Conservation (phyloP, 768 basidiomycete species). For the Podaxis rugospora region DNA sequence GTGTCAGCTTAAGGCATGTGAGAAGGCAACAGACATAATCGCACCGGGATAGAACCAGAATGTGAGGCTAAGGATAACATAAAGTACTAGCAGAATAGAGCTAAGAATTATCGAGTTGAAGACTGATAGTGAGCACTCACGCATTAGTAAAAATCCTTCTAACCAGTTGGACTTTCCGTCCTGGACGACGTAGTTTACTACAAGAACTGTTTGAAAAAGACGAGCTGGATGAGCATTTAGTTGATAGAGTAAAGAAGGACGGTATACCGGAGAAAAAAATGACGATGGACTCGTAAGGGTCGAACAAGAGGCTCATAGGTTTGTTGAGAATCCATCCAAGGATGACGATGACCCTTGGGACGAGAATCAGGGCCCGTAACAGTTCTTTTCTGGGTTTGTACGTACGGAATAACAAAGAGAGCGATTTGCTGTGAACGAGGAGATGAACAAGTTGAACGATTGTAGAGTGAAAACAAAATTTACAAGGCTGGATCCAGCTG, state of each 20-base stretch:
- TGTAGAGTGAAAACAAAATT: constrained; percentile 21
- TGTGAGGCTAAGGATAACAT: constrained; percentile 64
- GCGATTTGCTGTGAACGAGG: constrained; percentile 65
- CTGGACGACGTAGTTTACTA: constrained; percentile 76
- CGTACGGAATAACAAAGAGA: constrained; percentile 80
- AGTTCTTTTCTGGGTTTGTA: constrained; percentile 7
- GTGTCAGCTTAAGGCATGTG: neutral
- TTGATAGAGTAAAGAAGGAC: neutral
- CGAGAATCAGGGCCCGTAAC: neutral
- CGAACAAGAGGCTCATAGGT: constrained; percentile 77
- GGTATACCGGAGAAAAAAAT: constrained; percentile 40
- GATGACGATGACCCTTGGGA: constrained; percentile 60
- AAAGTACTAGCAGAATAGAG: constrained; percentile 41
- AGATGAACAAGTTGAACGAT: constrained; percentile 2
- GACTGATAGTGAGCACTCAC: constrained; percentile 13
- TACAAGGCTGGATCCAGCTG: constrained; percentile 83
- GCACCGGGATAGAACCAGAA: constrained; percentile 61
- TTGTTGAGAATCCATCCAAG: constrained; percentile 83
- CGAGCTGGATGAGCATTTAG: neutral
- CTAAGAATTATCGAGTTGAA: neutral
- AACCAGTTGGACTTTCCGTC: constrained; percentile 86
- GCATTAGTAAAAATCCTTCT: constrained; percentile 59
- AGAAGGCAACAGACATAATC: constrained; percentile 5
- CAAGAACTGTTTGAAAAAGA: constrained; percentile 47
- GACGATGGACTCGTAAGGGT: constrained; percentile 80